Base-by-base conservation (phyloP, 2,329 filamentous ascomycete genomes). In the Apiospora malaysiana region DNA sequence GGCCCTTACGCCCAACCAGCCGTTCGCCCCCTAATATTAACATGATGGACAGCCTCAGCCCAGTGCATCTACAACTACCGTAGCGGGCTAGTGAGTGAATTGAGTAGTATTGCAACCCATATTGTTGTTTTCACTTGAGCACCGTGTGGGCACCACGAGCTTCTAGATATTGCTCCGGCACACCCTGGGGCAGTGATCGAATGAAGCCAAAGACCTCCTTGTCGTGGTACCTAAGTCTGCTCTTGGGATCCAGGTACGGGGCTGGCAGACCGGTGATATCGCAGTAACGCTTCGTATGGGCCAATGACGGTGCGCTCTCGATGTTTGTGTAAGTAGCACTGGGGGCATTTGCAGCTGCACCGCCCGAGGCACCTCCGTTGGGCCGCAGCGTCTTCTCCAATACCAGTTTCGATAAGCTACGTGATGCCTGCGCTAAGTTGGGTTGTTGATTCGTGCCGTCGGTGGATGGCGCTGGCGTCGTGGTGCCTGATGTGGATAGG, bases 251-350 rank as follows among this genome's bases (percentile, higher is more conserved):
- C 43, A 93, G 90, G 80, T 99, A 99, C 7, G 93, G 92, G 42
- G 94, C 94, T n/a, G 94, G 90, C 74, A 99, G 84, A 1, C 96
- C 97, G 0, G 96, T 99, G 77, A 99, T 89, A 81, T 99, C 97
- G 85, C 96, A 99, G 82, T 98, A 99, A 77, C 92, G 93, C 82
- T 92, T 94, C 79, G 93, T 89, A 75, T 94, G 92, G 68, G 92
- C 92, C 77, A 98, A 85, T 71, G 93, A 96, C 49, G 96, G 96
- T 3, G 96, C 95, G 66, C 94, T 94, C 81, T 98, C 96, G 73
- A 99, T 97, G 79, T 98, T 98, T 8, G 94, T 97, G 81, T 98
- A 99, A 0, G 96, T 98, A 43, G 93, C 93, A 43, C 88, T 89
- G 0, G 93, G 93, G 0, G 91, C 92, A 8, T 85, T 84, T 1